phyloP scores from a whole-genome alignment of 2,329 filamentous ascomycete species.

The Penicillium hesseltinei region DNA sequence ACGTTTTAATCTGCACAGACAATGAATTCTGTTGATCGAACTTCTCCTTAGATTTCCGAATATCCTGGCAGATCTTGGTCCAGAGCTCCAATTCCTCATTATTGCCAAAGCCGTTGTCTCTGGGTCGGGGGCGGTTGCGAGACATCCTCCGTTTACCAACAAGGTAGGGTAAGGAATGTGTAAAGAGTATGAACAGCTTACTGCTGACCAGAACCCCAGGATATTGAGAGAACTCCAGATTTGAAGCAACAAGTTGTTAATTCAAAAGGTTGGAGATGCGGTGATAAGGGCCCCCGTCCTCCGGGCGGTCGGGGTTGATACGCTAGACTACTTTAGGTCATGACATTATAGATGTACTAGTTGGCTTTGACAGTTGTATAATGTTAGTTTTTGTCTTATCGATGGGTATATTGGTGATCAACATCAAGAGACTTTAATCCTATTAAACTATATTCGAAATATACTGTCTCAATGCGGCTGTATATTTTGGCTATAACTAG shows the following conservation, averaged over 20 bases:
- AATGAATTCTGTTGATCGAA: conserved; percentile 43
- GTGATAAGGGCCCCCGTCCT: conserved; percentile 3
- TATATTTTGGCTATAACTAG: not conserved
- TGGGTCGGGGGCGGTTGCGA: conserved; percentile 42
- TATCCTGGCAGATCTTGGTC: conserved; percentile 45
- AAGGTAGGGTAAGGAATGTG: not conserved
- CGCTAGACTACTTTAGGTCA: conserved; percentile 9
- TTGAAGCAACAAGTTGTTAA: not conserved
- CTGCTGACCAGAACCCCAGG: not conserved
- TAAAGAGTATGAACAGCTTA: not conserved
- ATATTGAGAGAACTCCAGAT: not conserved
- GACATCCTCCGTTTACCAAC: conserved; percentile 32
- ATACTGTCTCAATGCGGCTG: not conserved
- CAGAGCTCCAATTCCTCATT: conserved; percentile 48
- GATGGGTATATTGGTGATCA: not conserved
- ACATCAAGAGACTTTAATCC: accelerated
- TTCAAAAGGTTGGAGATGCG: conserved; percentile 7
- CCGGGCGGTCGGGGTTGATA: conserved; percentile 8
- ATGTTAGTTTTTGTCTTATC: not conserved
- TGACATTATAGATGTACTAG: not conserved
- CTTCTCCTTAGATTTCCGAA: conserved; percentile 45
- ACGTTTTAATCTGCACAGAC: conserved; percentile 40
- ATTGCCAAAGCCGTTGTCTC: conserved; percentile 45
- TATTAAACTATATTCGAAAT: too few relatives aligned
- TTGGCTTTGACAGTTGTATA: not conserved